Conservation (phyloP, 2,329 filamentous ascomycete species). For the Curvularia verruculosa region DNA sequence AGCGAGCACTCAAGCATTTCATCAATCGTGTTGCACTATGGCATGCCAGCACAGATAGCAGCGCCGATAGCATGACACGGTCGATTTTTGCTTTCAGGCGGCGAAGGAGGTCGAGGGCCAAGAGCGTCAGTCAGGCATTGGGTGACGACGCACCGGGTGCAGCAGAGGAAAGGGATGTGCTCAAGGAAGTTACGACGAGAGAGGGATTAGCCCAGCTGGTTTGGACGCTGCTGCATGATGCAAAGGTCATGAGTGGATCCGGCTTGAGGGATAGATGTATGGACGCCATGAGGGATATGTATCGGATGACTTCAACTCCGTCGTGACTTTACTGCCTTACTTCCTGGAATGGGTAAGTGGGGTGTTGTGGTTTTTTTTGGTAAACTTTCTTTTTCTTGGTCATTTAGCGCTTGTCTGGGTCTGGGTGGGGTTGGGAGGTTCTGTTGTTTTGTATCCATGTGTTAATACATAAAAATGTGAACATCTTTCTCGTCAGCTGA, state of each 20-base stretch:
- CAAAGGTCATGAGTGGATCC: slow-evolving; percentile 15
- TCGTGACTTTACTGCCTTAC: no score
- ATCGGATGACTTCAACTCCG: slow-evolving; percentile 14
- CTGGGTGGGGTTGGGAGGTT: neutral
- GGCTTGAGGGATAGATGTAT: slow-evolving; percentile 22
- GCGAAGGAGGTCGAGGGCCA: slow-evolving; percentile 9
- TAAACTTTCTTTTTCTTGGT: no score
- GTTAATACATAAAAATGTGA: neutral
- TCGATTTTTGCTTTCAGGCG: slow-evolving; percentile 6
- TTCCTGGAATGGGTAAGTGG: neutral
- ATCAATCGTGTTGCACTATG: slow-evolving; percentile 29
- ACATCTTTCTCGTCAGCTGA: neutral
- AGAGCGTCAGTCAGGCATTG: slow-evolving; percentile 12
- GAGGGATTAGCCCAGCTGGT: slow-evolving; percentile 36
- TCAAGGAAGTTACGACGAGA: slow-evolving; percentile 32
- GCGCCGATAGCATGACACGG: slow-evolving; percentile 5
- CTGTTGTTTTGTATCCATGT: neutral
- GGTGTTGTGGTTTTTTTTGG: no score
- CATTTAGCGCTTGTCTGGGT: neutral
- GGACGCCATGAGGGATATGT: slow-evolving; percentile 29
- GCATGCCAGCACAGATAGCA: slow-evolving; percentile 25
- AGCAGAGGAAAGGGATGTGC: slow-evolving; percentile 14
- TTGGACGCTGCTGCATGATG: slow-evolving; percentile 31
- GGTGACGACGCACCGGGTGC: slow-evolving; percentile 18
- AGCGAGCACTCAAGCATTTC: slow-evolving; percentile 30